Percentiles rank a stretch among this genome's conserved stretches.
Evolutionary conservation across 2,329 filamentous ascomycete genomes (phyloP).

Genomic region (Beauveria bassiana): DNA sequence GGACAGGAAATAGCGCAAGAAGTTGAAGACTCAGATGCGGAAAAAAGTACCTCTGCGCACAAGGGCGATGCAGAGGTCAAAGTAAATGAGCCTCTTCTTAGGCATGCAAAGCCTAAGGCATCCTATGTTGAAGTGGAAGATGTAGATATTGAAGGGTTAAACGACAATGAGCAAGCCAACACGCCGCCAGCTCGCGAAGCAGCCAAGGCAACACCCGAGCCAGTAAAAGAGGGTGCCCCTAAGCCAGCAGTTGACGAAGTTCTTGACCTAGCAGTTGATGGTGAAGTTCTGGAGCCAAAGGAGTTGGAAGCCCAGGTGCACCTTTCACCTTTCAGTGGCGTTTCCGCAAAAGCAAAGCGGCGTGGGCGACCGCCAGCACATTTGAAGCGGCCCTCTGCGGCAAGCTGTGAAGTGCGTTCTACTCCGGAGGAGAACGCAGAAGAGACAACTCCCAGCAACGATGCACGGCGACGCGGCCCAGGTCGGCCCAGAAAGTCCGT

Average conservation of each 20-base stretch:
- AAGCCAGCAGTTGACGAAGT: background rate
- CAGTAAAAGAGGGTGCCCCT: background rate
- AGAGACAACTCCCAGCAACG: conserved; percentile 11
- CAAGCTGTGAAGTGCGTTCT: conserved; percentile 18
- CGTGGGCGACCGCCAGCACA: conserved; percentile 15
- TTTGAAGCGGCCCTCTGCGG: background rate
- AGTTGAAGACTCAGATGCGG: background rate
- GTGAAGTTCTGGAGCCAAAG: background rate
- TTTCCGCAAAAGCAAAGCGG: conserved; percentile 13
- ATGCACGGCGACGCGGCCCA: conserved; percentile 16
- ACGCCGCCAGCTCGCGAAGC: background rate
- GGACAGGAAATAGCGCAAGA: conserved; percentile 16
- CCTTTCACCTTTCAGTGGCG: background rate
- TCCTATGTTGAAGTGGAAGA: conserved; percentile 46
- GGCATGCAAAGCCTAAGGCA: conserved; percentile 43
- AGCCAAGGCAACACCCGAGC: background rate
- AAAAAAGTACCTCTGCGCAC: conserved; percentile 9
- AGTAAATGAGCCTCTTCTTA: conserved; percentile 39
- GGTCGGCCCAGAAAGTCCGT: conserved; percentile 22
- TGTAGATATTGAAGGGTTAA: conserved; percentile 23
- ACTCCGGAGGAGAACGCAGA: background rate
- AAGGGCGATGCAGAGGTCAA: conserved; percentile 17
- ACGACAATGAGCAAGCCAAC: background rate
- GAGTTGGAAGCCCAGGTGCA: background rate
- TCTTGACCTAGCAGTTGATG: background rate